Conservation (phyloP, 495 filamentous ascomycete genomes). For the Annulohypoxylon nitens region DNA sequence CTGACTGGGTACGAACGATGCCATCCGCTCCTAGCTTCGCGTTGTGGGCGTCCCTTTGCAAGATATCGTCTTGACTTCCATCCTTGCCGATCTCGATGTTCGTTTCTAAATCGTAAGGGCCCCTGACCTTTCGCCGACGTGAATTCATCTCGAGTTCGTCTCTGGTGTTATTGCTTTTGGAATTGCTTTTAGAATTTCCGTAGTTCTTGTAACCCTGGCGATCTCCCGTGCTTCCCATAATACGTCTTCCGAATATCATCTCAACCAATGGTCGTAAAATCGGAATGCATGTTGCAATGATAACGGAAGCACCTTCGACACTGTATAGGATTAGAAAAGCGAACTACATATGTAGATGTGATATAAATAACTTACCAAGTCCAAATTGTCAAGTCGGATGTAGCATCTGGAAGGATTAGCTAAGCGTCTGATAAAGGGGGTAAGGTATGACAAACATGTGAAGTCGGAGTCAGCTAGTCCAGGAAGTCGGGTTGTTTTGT, state of each 20-base stretch:
- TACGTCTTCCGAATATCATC: slow-evolving; percentile 23
- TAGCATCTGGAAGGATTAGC: slow-evolving; percentile 45
- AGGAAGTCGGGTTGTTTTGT: slow-evolving; percentile 60
- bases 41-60: not conserved
- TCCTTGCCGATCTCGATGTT: slow-evolving; percentile 2
- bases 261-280: slow-evolving; percentile 61
- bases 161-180: slow-evolving; percentile 1
- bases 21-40: not conserved
- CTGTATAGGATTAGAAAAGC: slow-evolving; percentile 35
- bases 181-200: slow-evolving; percentile 12
- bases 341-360: not conserved
- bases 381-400: slow-evolving; percentile 60
- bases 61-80: slow-evolving; percentile 17
- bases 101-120: slow-evolving; percentile 23
- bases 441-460: slow-evolving; percentile 52
- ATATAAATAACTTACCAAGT: slow-evolving; percentile 52
- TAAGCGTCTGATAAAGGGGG: not conserved
- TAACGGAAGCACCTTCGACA: slow-evolving; percentile 62
- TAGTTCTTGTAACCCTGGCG: slow-evolving; percentile 38
- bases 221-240: not conserved
- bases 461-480: slow-evolving; percentile 55
- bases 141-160: slow-evolving; percentile 10
- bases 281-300: slow-evolving; percentile 65
- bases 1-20: slow-evolving; percentile 18
- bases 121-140: slow-evolving; percentile 4